These are phyloP conservation scores for Rhazya stricta DNA, from an alignment of 257 asterid species.

Conservation along the genomic window DNA sequence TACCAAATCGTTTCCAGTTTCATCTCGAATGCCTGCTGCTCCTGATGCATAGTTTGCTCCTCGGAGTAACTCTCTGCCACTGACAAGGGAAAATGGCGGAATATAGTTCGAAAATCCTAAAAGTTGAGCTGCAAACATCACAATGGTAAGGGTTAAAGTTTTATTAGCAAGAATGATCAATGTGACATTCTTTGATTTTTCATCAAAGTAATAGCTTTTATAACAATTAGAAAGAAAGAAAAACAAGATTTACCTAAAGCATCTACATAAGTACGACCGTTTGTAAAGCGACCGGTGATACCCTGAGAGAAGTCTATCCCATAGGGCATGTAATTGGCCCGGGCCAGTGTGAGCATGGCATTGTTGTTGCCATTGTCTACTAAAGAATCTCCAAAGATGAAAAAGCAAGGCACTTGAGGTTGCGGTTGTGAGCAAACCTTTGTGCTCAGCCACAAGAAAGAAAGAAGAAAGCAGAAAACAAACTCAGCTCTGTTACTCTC, in stretches of 20 bases:
- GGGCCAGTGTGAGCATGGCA: slow-evolving; percentile 61
- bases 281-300: slow-evolving; percentile 77
- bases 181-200: too few relatives aligned
- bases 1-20: slow-evolving; percentile 93
- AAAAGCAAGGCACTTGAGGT: slow-evolving; percentile 67
- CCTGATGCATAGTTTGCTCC: slow-evolving; percentile 90
- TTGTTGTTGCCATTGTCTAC: slow-evolving; percentile 93
- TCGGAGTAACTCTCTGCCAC: slow-evolving; percentile 51
- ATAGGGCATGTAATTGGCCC: slow-evolving; percentile 81
- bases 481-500: not conserved
- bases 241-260: slow-evolving; percentile 38
- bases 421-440: slow-evolving; percentile 42
- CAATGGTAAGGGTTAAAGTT: not conserved
- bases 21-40: slow-evolving; percentile 85
- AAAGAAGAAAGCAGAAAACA: slow-evolving; percentile 26
- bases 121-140: slow-evolving; percentile 58
- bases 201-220: too few relatives aligned
- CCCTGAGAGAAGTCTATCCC: slow-evolving; percentile 84
- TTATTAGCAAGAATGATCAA: not conserved
- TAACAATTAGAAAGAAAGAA: not conserved
- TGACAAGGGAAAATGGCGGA: slow-evolving; percentile 51
- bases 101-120: slow-evolving; percentile 71
- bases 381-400: slow-evolving; percentile 78
- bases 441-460: slow-evolving; percentile 21
- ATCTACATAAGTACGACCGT: slow-evolving; percentile 85